Evolutionary conservation across 345 rosid species (phyloP).

Genomic region (Lenwebbia sp.): DNA sequence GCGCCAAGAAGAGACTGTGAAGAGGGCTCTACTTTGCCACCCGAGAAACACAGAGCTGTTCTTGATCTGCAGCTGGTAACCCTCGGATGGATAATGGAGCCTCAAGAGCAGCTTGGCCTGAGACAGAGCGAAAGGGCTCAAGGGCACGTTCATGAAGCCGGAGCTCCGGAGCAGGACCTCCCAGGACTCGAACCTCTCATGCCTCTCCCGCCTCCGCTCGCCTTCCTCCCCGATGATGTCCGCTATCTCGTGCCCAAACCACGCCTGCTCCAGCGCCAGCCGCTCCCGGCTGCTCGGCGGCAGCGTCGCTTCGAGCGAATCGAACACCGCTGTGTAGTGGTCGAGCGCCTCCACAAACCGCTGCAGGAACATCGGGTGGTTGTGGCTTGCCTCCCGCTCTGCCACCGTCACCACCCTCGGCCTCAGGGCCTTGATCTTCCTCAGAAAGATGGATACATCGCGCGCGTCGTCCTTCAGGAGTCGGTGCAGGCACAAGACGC

Average conservation of each 20-base stretch:
- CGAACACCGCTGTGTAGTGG: slow-evolving; percentile 65
- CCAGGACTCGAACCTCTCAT: slow-evolving; percentile 63
- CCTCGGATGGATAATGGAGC: slow-evolving; percentile 95
- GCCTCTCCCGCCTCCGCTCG: slow-evolving; percentile 46
- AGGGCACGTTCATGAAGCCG: slow-evolving; percentile 59
- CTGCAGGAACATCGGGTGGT: slow-evolving; percentile 50
- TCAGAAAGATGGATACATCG: slow-evolving; percentile 40
- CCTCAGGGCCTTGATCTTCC: slow-evolving; percentile 50
- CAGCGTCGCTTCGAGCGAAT: slow-evolving; percentile 84
- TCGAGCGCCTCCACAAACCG: slow-evolving; percentile 79
- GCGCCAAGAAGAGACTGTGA: slow-evolving; percentile 91
- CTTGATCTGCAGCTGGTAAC: slow-evolving; percentile 66
- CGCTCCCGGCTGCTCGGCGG: slow-evolving; percentile 88
- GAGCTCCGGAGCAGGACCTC: slow-evolving; percentile 51
- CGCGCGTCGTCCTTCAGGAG: slow-evolving; percentile 40
- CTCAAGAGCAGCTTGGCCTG: slow-evolving; percentile 90
- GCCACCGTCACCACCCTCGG: slow-evolving; percentile 77
- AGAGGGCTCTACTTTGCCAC: slow-evolving; percentile 83
- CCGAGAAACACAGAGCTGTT: slow-evolving; percentile 61
- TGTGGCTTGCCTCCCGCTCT: slow-evolving; percentile 73
- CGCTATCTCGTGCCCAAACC: slow-evolving; percentile 81
- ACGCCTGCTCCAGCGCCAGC: slow-evolving; percentile 60
- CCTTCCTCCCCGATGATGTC: slow-evolving; percentile 67
- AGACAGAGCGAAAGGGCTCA: slow-evolving; percentile 72
- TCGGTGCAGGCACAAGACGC: slow-evolving; percentile 58